Evolutionary conservation across 2,329 filamentous ascomycete genomes (phyloP).

Genomic region (Talaromyces sp.): DNA sequence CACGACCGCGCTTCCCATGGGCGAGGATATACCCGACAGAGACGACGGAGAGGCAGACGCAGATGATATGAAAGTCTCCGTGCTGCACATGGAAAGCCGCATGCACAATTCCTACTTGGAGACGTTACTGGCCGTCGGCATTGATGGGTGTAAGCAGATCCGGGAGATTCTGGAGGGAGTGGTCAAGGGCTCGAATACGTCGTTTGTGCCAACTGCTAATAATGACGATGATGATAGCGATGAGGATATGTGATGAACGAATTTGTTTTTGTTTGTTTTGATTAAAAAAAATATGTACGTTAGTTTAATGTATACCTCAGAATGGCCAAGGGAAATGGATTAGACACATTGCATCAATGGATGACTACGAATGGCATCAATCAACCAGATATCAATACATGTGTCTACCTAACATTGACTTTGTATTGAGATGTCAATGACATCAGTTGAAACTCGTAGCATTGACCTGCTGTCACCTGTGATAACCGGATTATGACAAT

Average conservation of each 20-base stretch:
- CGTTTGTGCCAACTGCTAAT: not conserved
- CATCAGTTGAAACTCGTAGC: not conserved
- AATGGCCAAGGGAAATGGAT: not conserved
- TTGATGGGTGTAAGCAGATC: conserved; percentile 87
- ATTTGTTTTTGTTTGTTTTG: no score
- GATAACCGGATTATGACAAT: not conserved
- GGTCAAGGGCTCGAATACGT: conserved; percentile 45
- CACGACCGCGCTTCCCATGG: conserved; percentile 31
- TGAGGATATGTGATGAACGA: not conserved
- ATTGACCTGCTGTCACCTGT: not conserved
- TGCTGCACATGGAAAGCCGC: conserved; percentile 79
- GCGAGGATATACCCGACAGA: conserved; percentile 32
- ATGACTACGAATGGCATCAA: not conserved
- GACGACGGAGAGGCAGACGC: conserved; percentile 20
- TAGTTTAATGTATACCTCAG: not conserved
- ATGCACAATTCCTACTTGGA: conserved; percentile 77
- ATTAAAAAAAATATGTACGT: not conserved
- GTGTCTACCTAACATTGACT: not conserved
- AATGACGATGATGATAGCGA: not conserved
- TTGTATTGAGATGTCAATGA: not conserved
- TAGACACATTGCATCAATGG: not conserved
- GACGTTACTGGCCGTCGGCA: conserved; percentile 85
- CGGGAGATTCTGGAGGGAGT: conserved; percentile 74
- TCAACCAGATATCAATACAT: not conserved
- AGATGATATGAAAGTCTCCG: conserved; percentile 58